Evolutionary conservation across 2,329 filamentous ascomycete species (phyloP).

Genomic region (Pyricularia sp.): DNA sequence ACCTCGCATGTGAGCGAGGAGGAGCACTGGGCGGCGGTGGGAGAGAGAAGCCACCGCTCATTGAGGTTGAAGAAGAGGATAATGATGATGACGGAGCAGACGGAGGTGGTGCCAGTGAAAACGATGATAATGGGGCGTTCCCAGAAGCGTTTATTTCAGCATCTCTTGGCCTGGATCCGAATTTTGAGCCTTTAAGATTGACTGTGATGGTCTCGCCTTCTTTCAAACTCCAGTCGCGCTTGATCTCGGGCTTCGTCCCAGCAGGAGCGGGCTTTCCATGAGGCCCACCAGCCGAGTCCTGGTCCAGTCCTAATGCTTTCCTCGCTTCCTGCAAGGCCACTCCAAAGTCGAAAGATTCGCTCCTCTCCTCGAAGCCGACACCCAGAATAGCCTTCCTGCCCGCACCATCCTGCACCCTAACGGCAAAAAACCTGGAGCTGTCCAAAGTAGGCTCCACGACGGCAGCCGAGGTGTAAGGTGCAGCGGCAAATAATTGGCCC

Average conservation of each 20-base stretch:
- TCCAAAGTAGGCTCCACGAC: slow-evolving; percentile 72
- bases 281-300: slow-evolving; percentile 33
- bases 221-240: slow-evolving; percentile 75
- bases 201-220: slow-evolving; percentile 85
- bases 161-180: slow-evolving; percentile 34
- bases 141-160: slow-evolving; percentile 13
- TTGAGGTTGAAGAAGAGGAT: background rate
- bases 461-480: slow-evolving; percentile 58
- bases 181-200: slow-evolving; percentile 52
- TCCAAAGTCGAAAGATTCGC: slow-evolving; percentile 78
- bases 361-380: slow-evolving; percentile 79
- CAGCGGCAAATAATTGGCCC: slow-evolving; percentile 74
- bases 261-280: slow-evolving; percentile 9
- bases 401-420: slow-evolving; percentile 67
- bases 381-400: slow-evolving; percentile 72
- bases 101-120: slow-evolving; percentile 68
- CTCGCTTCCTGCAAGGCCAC: slow-evolving; percentile 72
- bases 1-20: slow-evolving; percentile 26
- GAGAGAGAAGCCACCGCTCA: slow-evolving; percentile 28
- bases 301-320: slow-evolving; percentile 56
- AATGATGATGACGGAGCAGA: slow-evolving; percentile 19
- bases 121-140: slow-evolving; percentile 36
- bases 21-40: slow-evolving; percentile 59
- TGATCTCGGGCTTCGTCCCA: slow-evolving; percentile 36
- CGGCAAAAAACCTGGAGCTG: slow-evolving; percentile 74